Evolutionary conservation across 345 rosid genomes (phyloP), one percentile per base, ranked within the genome.

Genomic region (Eutrema yunnanense): DNA sequence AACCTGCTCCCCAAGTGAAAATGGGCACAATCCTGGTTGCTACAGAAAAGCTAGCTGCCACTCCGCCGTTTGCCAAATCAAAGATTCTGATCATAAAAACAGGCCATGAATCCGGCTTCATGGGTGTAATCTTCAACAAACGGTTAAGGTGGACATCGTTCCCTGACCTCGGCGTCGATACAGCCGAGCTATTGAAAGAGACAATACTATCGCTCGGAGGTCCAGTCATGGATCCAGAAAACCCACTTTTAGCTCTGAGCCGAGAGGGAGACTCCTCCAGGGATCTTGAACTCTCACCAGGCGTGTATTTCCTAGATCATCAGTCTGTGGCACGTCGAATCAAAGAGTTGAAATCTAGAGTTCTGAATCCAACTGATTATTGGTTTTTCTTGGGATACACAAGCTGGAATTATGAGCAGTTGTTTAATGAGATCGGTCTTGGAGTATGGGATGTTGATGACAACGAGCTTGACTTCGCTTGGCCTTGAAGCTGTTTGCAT

Each of bases 321-420:
- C 36, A 59, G 3, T 87, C 88, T 0, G 84, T 90, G 4, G 13
- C 83, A 5, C 27, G 58, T 32, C 83, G 72, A 66, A 83, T 90
- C 36, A 74, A 87, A 67, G 85, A 74, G 64, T 48, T 78, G 30
- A 67, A 79, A 47, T 57, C 81, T 4, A 85, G 85, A 72, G 83
- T 73, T 48, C 73, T 72, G 27, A 81, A 83, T 6, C 47, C 85
- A 2, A n/a, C 64, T 4, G 86, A 85, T 37, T 90, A 86, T 73
- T 95, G 96, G 96, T 92, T 95, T 77, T 95, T 95, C 88, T 67
- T 92, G 77, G 99, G 99, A 8, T 84, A 81, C 67, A 80, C 96
- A 0, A 80, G 85, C 73, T 95, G 99, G 99, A 83, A 83, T 44
- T 87, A 96, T 88, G 77, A 79, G 3, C 99, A 95, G 79, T 65